A percentile compares a stretch with the other conserved stretches of the same genome.
Conservation (phyloP, 768 basidiomycete species). For the Suillus discolor region DNA sequence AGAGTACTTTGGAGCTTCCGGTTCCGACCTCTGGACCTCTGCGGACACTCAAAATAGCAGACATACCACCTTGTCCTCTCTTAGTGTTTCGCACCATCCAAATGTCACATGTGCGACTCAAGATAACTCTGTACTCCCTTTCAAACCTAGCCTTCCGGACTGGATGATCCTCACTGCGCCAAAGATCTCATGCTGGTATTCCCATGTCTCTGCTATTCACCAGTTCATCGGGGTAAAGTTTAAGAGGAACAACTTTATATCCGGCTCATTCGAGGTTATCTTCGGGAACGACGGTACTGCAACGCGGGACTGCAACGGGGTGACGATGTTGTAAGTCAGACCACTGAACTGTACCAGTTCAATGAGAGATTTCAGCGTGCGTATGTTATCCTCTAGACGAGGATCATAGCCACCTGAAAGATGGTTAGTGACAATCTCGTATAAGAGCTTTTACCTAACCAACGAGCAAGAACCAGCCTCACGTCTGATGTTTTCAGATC, state of each 20-base stretch:
- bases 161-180: slow-evolving; percentile 57
- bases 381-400: slow-evolving; percentile 81
- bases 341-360: slow-evolving; percentile 37
- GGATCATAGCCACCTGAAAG: slow-evolving; percentile 85
- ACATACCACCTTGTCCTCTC: slow-evolving; percentile 3
- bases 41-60: not conserved
- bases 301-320: slow-evolving; percentile 45
- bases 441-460: not conserved
- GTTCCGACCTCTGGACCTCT: slow-evolving; percentile 25
- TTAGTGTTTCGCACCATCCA: slow-evolving; percentile 20
- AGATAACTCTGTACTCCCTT: slow-evolving; percentile 40
- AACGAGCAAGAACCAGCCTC: slow-evolving; percentile 82
- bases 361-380: slow-evolving; percentile 65
- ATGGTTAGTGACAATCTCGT: slow-evolving; percentile 7
- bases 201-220: slow-evolving; percentile 58
- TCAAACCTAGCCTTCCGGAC: slow-evolving; percentile 39
- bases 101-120: slow-evolving; percentile 45
- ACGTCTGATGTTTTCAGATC: slow-evolving; percentile 35
- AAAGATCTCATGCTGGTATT: slow-evolving; percentile 74
- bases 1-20: slow-evolving; percentile 15
- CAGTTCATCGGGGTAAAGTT: slow-evolving; percentile 74
- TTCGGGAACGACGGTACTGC: slow-evolving; percentile 44
- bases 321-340: slow-evolving; percentile 61
- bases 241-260: slow-evolving; percentile 86
- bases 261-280: slow-evolving; percentile 42